Evolutionary conservation across 139 green algal genomes (phyloP).

Genomic region (Ettlia oleoabundans): DNA sequence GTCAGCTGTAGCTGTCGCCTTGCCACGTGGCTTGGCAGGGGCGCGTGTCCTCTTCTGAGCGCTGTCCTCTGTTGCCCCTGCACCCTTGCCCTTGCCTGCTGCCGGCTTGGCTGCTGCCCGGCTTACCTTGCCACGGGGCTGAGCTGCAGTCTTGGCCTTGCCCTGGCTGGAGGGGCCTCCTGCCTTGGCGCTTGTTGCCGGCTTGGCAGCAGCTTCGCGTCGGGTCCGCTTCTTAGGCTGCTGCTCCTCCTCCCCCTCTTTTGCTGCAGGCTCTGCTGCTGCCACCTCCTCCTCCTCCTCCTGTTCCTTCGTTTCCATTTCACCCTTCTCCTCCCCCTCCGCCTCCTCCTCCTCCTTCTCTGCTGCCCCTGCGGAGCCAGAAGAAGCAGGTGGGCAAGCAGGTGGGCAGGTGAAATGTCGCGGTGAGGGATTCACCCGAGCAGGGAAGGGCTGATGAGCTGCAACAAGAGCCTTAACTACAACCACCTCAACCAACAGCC

Average conservation of each 20-base stretch:
- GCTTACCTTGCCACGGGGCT: constrained; percentile 1
- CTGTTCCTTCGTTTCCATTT: neutral
- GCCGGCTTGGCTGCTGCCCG: neutral
- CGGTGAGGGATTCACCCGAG: no score
- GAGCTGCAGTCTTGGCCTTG: neutral
- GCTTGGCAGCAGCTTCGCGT: neutral
- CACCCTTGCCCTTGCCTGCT: neutral
- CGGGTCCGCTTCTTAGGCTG: neutral
- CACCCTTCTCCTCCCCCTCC: neutral
- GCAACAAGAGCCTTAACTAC: no score
- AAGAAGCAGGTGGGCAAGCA: neutral
- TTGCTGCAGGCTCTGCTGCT: neutral
- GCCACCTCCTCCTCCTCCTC: neutral
- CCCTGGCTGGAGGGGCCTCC: neutral
- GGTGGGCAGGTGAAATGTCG: no score
- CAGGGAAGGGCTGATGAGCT: no score
- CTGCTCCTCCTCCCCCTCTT: neutral
- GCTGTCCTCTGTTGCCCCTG: neutral
- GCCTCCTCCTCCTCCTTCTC: neutral
- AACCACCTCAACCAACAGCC: no score
- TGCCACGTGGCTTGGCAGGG: neutral
- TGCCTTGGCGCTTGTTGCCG: neutral
- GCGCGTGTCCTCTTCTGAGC: neutral
- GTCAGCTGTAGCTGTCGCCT: neutral
- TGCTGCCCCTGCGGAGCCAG: neutral